phyloP scores from a whole-genome alignment of 2,329 filamentous ascomycete genomes.

The Leptographium galeiforme region DNA sequence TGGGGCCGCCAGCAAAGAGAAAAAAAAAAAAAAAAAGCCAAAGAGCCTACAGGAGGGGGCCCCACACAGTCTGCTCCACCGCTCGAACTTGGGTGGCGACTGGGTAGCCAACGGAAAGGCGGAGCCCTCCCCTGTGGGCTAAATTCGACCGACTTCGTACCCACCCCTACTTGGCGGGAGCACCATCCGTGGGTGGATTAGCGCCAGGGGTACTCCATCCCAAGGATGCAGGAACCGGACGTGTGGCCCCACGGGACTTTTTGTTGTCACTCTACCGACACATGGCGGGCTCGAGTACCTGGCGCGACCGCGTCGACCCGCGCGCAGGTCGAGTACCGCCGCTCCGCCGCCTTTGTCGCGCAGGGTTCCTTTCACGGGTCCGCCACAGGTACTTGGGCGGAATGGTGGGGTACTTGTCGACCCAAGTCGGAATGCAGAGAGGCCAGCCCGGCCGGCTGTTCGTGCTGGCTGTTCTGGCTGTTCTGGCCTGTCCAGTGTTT shows the following conservation, averaged over 20 bases:
- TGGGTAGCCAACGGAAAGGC: not conserved
- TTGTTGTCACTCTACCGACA: not conserved
- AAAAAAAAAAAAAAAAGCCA: too few species aligned
- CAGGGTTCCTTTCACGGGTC: not conserved
- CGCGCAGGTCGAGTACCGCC: not conserved
- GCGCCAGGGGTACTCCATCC: conserved; percentile 1
- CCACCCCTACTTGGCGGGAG: not conserved
- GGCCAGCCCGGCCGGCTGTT: too few species aligned
- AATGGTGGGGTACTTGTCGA: not conserved
- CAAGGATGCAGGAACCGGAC: not conserved
- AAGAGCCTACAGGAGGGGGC: not conserved
- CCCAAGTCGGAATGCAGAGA: too few species aligned
- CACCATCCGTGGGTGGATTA: conserved; percentile 1
- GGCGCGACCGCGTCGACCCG: too few species aligned
- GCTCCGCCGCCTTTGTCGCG: not conserved
- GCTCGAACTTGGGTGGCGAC: not conserved
- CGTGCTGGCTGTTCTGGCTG: not conserved
- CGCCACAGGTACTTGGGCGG: not conserved
- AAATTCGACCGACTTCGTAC: not conserved
- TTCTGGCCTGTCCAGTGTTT: not conserved
- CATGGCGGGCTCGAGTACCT: not conserved
- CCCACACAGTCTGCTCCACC: not conserved
- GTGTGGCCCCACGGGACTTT: not conserved
- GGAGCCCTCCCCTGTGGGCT: not conserved
- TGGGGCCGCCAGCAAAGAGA: too few species aligned